Evolutionary conservation across 2,329 filamentous ascomycete species (phyloP), one percentile per base, ranked within the genome.

Genomic region (Akanthomyces dipterigenus): DNA sequence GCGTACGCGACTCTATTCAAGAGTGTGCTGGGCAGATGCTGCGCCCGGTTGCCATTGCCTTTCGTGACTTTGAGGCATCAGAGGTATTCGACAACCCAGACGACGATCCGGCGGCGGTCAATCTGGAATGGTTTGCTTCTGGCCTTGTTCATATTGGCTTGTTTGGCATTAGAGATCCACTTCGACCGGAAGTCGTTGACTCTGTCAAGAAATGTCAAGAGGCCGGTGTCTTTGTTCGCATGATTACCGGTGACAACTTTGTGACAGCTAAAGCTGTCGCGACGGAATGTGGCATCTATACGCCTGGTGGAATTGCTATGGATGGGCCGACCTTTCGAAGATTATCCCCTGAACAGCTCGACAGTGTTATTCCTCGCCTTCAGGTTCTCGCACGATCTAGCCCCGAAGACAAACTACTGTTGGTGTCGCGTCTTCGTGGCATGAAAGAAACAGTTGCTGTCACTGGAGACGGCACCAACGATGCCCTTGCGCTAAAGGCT

Each of bases 371-470:
- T 45, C 84, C 83, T 6, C 82, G 85, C 50, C 78, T 90, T 1
- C 86, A 87, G 66, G 86, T 90, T 20, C 78, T 90, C 49, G 87
- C 87, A 31, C 80, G 87, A 55, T 88, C 87, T 0, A 88, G 85
- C 48, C 87, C 87, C 0, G 85, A 89, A 64, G 87, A 90, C 65
- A 90, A 90, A 73, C 77, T 84, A 16, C 81, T 83, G 42, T 78
- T 90, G 38, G 87, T 89, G 36, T 83, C 82, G 67, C 78, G 82
- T 45, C 76, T 90, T 1, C 86, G 87, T 67, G 81, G 84, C 54
- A 80, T 88, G 63, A 86, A 86, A 24, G 83, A 87, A 70, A 87
- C 83, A 5, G 86, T 88, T 31, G 85, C 85, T 42, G 85, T 88
- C 1, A 88, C 85, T 43, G 85, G 85, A 64, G 85, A 88, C 65